These are phyloP conservation scores for Dittrichia graveolens DNA, from an alignment of 129 eudicot species.

Conservation along the genomic window DNA sequence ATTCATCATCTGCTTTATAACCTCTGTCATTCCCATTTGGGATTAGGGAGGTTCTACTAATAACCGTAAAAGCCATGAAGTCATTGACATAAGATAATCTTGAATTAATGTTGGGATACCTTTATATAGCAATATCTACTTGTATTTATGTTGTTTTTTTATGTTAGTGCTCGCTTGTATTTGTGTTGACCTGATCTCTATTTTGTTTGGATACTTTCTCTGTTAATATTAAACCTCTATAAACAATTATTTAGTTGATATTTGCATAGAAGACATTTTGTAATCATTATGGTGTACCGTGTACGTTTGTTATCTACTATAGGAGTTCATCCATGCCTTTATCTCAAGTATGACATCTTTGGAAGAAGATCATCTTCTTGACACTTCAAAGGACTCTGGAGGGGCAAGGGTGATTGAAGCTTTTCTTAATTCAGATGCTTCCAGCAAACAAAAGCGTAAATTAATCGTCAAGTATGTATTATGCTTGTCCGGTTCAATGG, in stretches of 20 bases:
- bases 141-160: no score
- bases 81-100: no score
- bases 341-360: constrained; percentile 78
- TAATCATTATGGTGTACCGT: not conserved
- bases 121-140: no score
- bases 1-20: no score
- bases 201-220: no score
- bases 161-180: no score
- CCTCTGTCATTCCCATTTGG: no score
- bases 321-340: constrained; percentile 82
- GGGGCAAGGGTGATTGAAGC: constrained; percentile 98
- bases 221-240: no score
- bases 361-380: constrained; percentile 66
- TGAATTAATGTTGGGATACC: no score
- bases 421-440: constrained; percentile 77
- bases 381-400: constrained; percentile 67
- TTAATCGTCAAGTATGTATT: constrained; percentile 66
- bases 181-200: not conserved
- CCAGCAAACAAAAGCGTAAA: constrained; percentile 78
- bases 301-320: constrained; percentile 27
- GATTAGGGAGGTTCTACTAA: no score
- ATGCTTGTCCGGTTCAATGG: not conserved
- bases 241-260: no score
- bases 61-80: no score
- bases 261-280: not conserved